A percentile compares a stretch with the other conserved stretches of the same genome.
phyloP scores from a whole-genome alignment of 306 rosid genomes.

The peach (Prunus persica) region Prunus_persica_NCBIv2 NC_034009.1:44601001-44601500 shows the following conservation, averaged over 20 bases:
- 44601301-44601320: neutral
- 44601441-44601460: neutral
- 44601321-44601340: neutral
- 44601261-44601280: neutral
- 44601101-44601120: conserved; percentile 92
- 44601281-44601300: neutral
- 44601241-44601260: neutral
- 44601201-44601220: neutral
- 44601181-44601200: neutral
- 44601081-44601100: conserved; percentile 69
- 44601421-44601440: neutral
- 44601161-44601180: neutral
- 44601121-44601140: conserved; percentile 87
- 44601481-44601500: conserved; percentile 16
- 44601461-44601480: neutral
- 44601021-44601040: conserved; percentile 15
- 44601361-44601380: neutral
- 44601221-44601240: neutral
- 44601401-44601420: neutral
- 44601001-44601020: neutral
- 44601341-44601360: neutral
- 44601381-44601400: neutral
- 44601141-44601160: conserved; percentile 73
- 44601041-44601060: conserved; percentile 50
- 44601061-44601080: conserved; percentile 79